A percentile compares a stretch with the other conserved stretches of the same genome.
phyloP scores from a whole-genome alignment of 768 basidiomycete species.

The Leccinum imitatum region DNA sequence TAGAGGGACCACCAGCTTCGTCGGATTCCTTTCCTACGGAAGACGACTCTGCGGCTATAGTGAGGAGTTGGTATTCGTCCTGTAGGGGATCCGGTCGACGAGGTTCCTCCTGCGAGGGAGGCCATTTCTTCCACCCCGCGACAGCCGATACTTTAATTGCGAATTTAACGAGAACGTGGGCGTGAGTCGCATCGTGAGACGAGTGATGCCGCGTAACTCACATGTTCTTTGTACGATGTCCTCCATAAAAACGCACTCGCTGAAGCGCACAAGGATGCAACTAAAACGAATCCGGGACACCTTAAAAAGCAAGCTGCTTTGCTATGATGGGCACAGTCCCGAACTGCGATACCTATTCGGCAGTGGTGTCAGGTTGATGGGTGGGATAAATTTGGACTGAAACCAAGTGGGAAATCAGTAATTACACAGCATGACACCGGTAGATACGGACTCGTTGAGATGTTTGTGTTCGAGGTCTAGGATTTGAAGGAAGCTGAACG shows the following conservation, averaged over 20 bases:
- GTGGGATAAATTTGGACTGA: background rate
- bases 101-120: background rate
- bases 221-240: slow-evolving; percentile 4
- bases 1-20: slow-evolving; percentile 1
- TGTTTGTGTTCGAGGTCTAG: background rate
- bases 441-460: background rate
- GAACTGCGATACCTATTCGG: background rate
- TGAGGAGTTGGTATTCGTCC: slow-evolving; percentile 26
- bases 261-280: background rate
- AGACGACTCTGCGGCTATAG: slow-evolving; percentile 5
- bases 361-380: background rate
- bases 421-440: background rate
- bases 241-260: slow-evolving; percentile 8
- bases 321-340: background rate
- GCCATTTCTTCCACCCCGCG: slow-evolving; percentile 20
- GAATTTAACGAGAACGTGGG: background rate
- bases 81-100: slow-evolving; percentile 15
- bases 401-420: background rate
- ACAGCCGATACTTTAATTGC: slow-evolving; percentile 10
- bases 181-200: background rate
- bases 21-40: slow-evolving; percentile 8
- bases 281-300: background rate
- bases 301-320: background rate
- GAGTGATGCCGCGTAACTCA: slow-evolving; percentile 2
- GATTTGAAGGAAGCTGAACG: background rate